Evolutionary conservation across 2,329 filamentous ascomycete species (phyloP), one percentile per base, ranked within the genome.

Genomic region (Camptophora hylomeconis): DNA sequence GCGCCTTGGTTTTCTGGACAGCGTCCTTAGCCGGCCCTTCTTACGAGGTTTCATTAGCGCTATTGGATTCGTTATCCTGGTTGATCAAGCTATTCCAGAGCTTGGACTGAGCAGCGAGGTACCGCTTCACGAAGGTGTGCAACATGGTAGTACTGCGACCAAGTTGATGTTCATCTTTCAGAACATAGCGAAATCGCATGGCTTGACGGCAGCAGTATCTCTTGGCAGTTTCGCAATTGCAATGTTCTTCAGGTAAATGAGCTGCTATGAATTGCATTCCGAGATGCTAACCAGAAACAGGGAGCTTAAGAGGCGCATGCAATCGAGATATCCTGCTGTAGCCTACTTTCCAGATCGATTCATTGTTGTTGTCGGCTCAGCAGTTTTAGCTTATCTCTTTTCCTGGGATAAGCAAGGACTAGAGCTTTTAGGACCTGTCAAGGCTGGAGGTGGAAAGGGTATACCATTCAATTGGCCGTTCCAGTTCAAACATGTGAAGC

Each of bases 41-140:
- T 58, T 95, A 32, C 69, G 89, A 35, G 89, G 89, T 1, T 98
- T 98, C 58, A 94, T 98, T 56, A 93, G 82, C 33, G 89, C 89
- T 28, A 92, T 98, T 50, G 89, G 89, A 26, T 81, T 94, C 32
- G 86, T 95, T 40, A 95, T 98, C 49, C 74, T 92, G 20, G 82
- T 95, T 19, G 89, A 95, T 52, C 89, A 98, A 56, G 61, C 93
- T 24, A 80, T 94, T 30, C 86, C 87, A 0, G 84, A 95, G 53
- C 67, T 92, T 45, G 89, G 89, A 1, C 65, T 98, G 13, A 67
- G 65, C 20, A 60, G 61, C 2, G 37, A 31, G 8, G n/a, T n/a
- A n/a, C n/a, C n/a, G n/a, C n/a, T n/a, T n/a, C n/a, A n/a, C n/a
- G 23, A 20, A 10, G 66, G 69, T n/a, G 70, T 84, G 2, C 70